phyloP scores from a whole-genome alignment of 1,139 yeast species.

The Suhomyces wounanorum region DNA sequence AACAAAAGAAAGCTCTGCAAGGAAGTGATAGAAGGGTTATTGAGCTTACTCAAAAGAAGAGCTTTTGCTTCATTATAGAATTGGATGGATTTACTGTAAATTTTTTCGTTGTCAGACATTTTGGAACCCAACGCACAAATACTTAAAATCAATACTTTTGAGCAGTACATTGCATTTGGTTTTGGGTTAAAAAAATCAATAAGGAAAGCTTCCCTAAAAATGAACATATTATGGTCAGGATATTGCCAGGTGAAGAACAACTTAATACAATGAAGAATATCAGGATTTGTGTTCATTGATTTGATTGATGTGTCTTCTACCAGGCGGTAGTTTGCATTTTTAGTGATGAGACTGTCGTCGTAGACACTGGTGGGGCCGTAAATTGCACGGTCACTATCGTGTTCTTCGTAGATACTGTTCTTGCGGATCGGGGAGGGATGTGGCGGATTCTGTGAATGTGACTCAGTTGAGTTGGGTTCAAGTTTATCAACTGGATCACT shows the following conservation, averaged over 20 bases:
- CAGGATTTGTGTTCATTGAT: constrained; percentile 39
- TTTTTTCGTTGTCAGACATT: constrained; percentile 46
- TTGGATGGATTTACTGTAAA: constrained; percentile 38
- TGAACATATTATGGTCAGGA: constrained; percentile 63
- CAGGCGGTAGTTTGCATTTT: constrained; percentile 21
- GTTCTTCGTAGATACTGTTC: constrained; percentile 12
- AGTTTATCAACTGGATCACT: neutral
- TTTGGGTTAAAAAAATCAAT: constrained; percentile 57
- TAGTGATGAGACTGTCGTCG: constrained; percentile 35
- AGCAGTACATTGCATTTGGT: constrained; percentile 50
- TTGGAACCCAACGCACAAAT: constrained; percentile 60
- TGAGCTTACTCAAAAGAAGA: constrained; percentile 41
- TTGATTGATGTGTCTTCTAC: constrained; percentile 28
- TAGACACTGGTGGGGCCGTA: constrained; percentile 57
- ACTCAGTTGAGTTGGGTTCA: neutral
- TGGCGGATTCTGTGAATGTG: neutral
- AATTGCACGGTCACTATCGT: constrained; percentile 26
- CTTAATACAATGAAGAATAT: constrained; percentile 51
- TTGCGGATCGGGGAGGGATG: neutral
- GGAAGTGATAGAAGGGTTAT: constrained; percentile 44
- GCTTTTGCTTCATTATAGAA: constrained; percentile 51
- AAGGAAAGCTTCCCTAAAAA: constrained; percentile 66
- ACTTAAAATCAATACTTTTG: constrained; percentile 52
- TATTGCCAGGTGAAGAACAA: constrained; percentile 66
- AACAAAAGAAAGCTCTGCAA: constrained; percentile 52